A percentile compares a stretch with the other conserved stretches of the same genome.
phyloP scores from a whole-genome alignment of 148 eudicot genomes.

The Chenopodium quinoa region DNA sequence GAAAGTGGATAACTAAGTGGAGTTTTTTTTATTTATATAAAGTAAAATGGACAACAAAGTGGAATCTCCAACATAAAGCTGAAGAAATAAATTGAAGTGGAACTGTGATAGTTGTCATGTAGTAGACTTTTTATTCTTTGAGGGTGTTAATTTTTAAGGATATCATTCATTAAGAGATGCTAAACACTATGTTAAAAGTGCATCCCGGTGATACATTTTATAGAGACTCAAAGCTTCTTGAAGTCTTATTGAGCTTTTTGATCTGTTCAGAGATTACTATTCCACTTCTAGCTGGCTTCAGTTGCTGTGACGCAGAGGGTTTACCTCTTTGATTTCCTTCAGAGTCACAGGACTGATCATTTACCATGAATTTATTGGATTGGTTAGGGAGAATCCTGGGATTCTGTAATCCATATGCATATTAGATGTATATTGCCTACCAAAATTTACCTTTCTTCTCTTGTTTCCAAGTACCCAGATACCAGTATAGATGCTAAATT shows the following conservation, averaged over 20 bases:
- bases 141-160: neutral
- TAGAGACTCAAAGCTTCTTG: neutral
- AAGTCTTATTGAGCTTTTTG: neutral
- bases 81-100: neutral
- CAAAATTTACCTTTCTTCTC: neutral
- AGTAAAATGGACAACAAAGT: neutral
- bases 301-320: neutral
- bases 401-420: neutral
- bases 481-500: neutral
- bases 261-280: neutral
- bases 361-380: neutral
- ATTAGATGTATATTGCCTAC: neutral
- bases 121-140: neutral
- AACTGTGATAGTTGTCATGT: neutral
- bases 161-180: neutral
- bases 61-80: neutral
- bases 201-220: neutral
- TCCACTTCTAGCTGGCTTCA: neutral
- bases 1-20: neutral
- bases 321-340: neutral
- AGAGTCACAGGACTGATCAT: neutral
- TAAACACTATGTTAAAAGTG: neutral
- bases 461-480: neutral
- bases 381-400: neutral
- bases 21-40: neutral